Conservation (phyloP, 495 filamentous ascomycete genomes). For the Talaromyces borbonicus region DNA sequence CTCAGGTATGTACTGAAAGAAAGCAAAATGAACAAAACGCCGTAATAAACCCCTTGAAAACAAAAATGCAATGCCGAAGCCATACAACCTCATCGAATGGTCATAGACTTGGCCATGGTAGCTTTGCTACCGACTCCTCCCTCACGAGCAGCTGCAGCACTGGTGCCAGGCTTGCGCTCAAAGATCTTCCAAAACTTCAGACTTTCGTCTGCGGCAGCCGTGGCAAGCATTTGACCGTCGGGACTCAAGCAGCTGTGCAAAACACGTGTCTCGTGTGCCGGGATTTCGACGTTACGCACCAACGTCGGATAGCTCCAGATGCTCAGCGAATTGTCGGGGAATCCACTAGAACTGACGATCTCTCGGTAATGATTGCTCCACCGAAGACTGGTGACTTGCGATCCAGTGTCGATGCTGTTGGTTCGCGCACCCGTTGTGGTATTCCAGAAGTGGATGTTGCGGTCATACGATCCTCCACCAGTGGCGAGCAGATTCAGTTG, state of each 20-base stretch:
- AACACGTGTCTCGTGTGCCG: constrained; percentile 95
- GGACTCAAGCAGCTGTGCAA: constrained; percentile 91
- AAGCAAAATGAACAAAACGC: neutral
- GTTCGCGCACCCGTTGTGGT: constrained; percentile 91
- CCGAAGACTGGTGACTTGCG: constrained; percentile 87
- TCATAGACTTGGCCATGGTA: constrained; percentile 90
- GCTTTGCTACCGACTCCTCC: constrained; percentile 51
- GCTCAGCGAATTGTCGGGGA: constrained; percentile 96
- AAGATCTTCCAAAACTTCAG: constrained; percentile 99
- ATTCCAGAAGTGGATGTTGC: constrained; percentile 99
- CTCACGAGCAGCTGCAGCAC: constrained; percentile 43
- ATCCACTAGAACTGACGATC: constrained; percentile 92
- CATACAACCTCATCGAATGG: constrained; percentile 65
- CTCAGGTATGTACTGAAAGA: neutral
- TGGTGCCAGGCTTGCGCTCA: constrained; percentile 83
- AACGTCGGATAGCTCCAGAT: constrained; percentile 98
- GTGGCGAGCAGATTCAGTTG: constrained; percentile 94
- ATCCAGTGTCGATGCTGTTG: constrained; percentile 98
- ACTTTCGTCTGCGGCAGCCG: constrained; percentile 89
- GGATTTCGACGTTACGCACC: constrained; percentile 95
- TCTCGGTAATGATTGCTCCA: constrained; percentile 97
- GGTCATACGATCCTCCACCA: constrained; percentile 90
- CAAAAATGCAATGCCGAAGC: no score
- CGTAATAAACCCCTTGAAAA: no score
- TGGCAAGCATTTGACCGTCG: constrained; percentile 94